phyloP scores from a whole-genome alignment of 495 filamentous ascomycete genomes.

The Friedmanniomyces simplex region DNA sequence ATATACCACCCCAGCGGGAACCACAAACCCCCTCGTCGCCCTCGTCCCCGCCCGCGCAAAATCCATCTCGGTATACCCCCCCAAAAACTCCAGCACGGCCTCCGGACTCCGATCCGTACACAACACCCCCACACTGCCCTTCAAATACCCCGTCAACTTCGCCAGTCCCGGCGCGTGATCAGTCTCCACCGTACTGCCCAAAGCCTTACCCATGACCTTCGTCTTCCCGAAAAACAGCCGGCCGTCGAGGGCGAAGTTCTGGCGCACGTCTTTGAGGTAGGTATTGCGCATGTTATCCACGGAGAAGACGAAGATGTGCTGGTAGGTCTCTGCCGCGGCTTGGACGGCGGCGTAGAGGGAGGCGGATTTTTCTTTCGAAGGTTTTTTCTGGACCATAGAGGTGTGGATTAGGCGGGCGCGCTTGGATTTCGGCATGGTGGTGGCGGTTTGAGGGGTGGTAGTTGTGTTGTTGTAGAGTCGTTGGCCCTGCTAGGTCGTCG shows the following conservation, averaged over 20 bases:
- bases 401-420: conserved; percentile 77
- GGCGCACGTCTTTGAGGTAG: conserved; percentile 83
- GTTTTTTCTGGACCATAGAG: conserved; percentile 81
- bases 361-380: conserved; percentile 73
- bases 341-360: conserved; percentile 80
- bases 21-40: conserved; percentile 59
- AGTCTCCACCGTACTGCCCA: conserved; percentile 62
- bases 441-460: not conserved
- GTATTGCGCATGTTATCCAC: conserved; percentile 99
- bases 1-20: conserved; percentile 70
- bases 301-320: conserved; percentile 82
- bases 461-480: not conserved
- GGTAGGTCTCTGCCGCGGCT: conserved; percentile 73
- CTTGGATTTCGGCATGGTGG: conserved; percentile 91
- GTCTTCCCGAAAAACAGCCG: conserved; percentile 98
- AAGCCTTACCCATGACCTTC: conserved; percentile 91
- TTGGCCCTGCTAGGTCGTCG: no score
- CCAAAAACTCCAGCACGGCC: conserved; percentile 58
- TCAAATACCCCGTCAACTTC: conserved; percentile 57
- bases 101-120: conserved; percentile 66
- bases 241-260: conserved; percentile 75
- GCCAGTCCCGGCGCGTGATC: conserved; percentile 66
- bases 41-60: conserved; percentile 79
- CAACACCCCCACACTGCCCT: conserved; percentile 77
- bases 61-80: conserved; percentile 55